A percentile compares a stretch with the other conserved stretches of the same genome.
These are phyloP conservation scores for Durio zibethinus DNA, from an alignment of 345 rosid genomes.

Conservation along the genomic window DNA sequence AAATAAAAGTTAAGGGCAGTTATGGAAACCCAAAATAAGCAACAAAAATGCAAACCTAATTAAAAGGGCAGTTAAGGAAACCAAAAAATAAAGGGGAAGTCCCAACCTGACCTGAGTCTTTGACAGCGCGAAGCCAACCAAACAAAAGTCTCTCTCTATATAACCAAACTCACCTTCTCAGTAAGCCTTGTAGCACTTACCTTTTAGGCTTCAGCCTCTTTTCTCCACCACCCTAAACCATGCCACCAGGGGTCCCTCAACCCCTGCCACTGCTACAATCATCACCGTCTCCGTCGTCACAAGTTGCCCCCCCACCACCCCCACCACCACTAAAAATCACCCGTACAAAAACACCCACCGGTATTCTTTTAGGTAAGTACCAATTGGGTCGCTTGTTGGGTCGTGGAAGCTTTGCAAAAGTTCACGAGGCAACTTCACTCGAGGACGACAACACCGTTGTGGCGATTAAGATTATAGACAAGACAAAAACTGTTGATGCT, in stretches of 20 bases:
- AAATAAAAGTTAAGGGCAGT: too few species aligned
- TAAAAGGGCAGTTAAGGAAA: not conserved
- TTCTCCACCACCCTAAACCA: slow-evolving; percentile 9
- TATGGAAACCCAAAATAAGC: not conserved
- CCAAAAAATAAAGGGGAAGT: not conserved
- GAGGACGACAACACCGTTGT: slow-evolving; percentile 48
- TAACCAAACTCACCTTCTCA: not conserved
- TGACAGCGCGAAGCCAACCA: not conserved
- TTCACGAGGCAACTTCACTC: slow-evolving; percentile 71
- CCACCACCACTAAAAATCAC: slow-evolving; percentile 6
- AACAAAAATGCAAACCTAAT: not conserved
- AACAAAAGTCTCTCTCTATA: not conserved
- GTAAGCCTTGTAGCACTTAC: not conserved
- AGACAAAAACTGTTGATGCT: slow-evolving; percentile 35
- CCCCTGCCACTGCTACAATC: not conserved
- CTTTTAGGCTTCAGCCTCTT: not conserved
- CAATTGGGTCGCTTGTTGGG: slow-evolving; percentile 60
- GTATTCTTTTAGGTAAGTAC: slow-evolving; percentile 56
- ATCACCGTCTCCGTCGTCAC: not conserved
- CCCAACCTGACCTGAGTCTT: not conserved
- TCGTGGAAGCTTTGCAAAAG: slow-evolving; percentile 85
- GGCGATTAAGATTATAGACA: slow-evolving; percentile 72
- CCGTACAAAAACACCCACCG: slow-evolving; percentile 16
- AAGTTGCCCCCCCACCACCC: not conserved
- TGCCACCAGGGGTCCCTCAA: slow-evolving; percentile 18